Evolutionary conservation across 1,284 basidiomycete genomes (phyloP).

Genomic region (Bjerkandera adusta): DNA sequence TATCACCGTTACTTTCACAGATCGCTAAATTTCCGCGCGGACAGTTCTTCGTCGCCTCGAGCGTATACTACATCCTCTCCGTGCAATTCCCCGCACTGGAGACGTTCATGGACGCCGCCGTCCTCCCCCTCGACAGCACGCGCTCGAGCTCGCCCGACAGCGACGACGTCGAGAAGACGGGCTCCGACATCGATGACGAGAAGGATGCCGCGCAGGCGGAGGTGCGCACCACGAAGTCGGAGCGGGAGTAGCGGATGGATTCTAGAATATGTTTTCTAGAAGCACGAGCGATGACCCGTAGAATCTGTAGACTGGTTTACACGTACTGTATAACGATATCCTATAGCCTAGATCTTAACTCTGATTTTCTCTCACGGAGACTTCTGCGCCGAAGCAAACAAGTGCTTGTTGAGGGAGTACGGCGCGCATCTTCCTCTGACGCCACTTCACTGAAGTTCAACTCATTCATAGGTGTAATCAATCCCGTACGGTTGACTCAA

Average conservation of each 20-base stretch:
- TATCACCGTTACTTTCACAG: background rate
- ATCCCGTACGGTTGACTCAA: too few species aligned
- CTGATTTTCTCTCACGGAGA: too few species aligned
- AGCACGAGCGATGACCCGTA: too few species aligned
- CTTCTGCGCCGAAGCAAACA: too few species aligned
- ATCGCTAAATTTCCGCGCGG: too few species aligned
- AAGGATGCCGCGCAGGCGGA: constrained; percentile 13
- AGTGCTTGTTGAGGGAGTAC: too few species aligned
- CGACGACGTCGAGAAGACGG: constrained; percentile 12
- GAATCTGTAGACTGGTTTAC: too few species aligned
- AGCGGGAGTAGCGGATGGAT: background rate
- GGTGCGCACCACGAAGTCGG: constrained; percentile 6
- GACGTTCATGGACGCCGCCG: constrained; percentile 51
- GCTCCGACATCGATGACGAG: constrained; percentile 5
- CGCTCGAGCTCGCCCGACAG: background rate
- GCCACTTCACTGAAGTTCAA: too few species aligned
- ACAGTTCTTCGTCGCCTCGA: constrained; percentile 28
- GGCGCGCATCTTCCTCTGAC: too few species aligned
- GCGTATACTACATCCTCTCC: constrained; percentile 52
- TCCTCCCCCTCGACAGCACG: constrained; percentile 24
- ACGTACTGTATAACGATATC: too few species aligned
- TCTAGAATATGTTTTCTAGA: background rate
- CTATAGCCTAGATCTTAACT: too few species aligned
- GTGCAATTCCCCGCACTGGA: constrained; percentile 54
- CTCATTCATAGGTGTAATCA: too few species aligned